Percentiles rank a stretch among this genome's conserved stretches.
Evolutionary conservation across 352 stramenopile species (phyloP).

Genomic region (Globisporangium emineosum): DNA sequence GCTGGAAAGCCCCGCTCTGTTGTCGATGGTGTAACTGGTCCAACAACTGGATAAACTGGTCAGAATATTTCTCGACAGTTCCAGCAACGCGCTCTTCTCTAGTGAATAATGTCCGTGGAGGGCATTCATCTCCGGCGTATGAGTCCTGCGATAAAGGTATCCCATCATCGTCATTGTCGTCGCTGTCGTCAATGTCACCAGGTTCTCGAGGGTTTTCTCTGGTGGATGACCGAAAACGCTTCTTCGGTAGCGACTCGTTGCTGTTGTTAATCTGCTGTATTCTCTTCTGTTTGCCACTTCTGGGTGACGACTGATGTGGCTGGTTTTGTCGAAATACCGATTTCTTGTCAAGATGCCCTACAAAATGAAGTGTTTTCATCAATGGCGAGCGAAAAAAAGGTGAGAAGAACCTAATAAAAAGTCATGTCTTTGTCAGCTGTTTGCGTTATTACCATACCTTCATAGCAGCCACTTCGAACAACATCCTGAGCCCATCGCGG

Average conservation of each 20-base stretch:
- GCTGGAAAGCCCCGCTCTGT: conserved; percentile 26
- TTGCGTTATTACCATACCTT: conserved; percentile 21
- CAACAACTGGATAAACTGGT: conserved; percentile 42
- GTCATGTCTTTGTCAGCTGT: not conserved
- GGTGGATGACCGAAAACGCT: conserved; percentile 17
- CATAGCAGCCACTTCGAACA: conserved; percentile 49
- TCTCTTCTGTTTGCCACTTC: conserved; percentile 14
- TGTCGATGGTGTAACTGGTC: conserved; percentile 33
- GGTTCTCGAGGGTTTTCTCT: conserved; percentile 12
- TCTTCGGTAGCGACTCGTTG: conserved; percentile 13
- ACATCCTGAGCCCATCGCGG: conserved; percentile 58
- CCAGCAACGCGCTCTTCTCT: conserved; percentile 52
- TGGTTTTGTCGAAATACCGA: not conserved
- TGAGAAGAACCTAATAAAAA: not conserved
- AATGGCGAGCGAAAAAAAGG: too few relatives aligned
- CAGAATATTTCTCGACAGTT: conserved; percentile 66
- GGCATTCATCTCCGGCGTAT: conserved; percentile 24
- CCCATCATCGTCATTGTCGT: conserved; percentile 1
- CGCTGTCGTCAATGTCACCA: conserved; percentile 11
- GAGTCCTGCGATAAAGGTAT: conserved; percentile 18
- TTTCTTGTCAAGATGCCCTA: conserved; percentile 13
- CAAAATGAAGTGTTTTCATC: not conserved
- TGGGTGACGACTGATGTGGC: not conserved
- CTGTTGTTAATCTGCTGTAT: not conserved
- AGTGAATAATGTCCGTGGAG: conserved; percentile 38